These are phyloP conservation scores for Lepidium aucheri DNA, from an alignment of 345 rosid genomes.

Conservation along the genomic window DNA sequence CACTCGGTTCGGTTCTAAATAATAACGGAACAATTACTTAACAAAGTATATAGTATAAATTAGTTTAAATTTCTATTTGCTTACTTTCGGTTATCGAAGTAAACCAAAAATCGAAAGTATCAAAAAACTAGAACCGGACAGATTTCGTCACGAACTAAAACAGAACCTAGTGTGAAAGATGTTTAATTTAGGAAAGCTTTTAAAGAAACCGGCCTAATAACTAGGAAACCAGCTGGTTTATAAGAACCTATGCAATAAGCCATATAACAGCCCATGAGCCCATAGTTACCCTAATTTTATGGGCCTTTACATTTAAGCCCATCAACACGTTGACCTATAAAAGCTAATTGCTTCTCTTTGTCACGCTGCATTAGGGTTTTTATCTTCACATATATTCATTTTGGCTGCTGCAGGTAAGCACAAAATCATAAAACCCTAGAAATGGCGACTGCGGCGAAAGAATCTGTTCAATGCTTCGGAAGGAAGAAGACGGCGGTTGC, in stretches of 20 bases:
- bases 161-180: too few relatives aligned
- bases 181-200: too few relatives aligned
- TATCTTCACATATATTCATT: background rate
- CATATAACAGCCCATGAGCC: background rate
- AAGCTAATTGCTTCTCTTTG: background rate
- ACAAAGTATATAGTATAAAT: too few relatives aligned
- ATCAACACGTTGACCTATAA: background rate
- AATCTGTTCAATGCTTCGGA: conserved; percentile 74
- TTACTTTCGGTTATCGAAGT: too few relatives aligned
- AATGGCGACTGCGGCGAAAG: conserved; percentile 37
- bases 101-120: too few relatives aligned
- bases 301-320: conserved; percentile 16
- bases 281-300: background rate
- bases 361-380: conserved; percentile 3
- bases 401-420: conserved; percentile 14
- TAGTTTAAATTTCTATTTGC: too few relatives aligned
- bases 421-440: conserved; percentile 6
- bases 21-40: too few relatives aligned
- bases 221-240: background rate
- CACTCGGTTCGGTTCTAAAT: too few relatives aligned
- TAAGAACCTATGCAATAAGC: background rate
- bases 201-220: too few relatives aligned
- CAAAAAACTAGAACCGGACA: too few relatives aligned
- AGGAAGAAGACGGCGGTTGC: conserved; percentile 86
- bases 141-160: too few relatives aligned